Evolutionary conservation across 2,329 filamentous ascomycete genomes (phyloP).

Genomic region (Setomelanomma holmii): DNA sequence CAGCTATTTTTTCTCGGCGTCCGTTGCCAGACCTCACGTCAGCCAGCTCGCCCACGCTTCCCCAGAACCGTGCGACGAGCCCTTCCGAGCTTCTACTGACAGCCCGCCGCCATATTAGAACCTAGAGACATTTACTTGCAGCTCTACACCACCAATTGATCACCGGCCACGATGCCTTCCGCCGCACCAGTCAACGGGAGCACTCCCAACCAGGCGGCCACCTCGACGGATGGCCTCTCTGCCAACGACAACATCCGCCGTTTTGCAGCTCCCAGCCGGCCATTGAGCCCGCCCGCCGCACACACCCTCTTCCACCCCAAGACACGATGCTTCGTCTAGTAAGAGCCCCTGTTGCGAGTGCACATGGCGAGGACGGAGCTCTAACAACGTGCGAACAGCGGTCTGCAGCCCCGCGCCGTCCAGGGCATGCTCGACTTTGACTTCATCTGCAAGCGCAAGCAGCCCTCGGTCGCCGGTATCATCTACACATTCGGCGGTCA

Average conservation of each 20-base stretch:
- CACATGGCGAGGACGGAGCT: slow-evolving; percentile 3
- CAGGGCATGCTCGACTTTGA: slow-evolving; percentile 89
- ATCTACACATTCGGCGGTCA: slow-evolving; percentile 99
- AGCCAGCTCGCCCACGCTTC: slow-evolving; percentile 18
- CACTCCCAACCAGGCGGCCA: slow-evolving; percentile 38
- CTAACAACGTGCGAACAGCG: slow-evolving; percentile 58
- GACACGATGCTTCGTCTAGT: slow-evolving; percentile 99
- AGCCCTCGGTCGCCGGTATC: slow-evolving; percentile 96
- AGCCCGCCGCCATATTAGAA: slow-evolving; percentile 11
- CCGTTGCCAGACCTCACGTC: slow-evolving; percentile 32
- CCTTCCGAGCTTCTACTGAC: slow-evolving; percentile 21
- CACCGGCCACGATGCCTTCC: slow-evolving; percentile 53
- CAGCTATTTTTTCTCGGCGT: slow-evolving; percentile 28
- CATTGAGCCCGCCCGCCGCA: slow-evolving; percentile 83
- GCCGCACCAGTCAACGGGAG: slow-evolving; percentile 42
- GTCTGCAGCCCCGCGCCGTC: slow-evolving; percentile 84
- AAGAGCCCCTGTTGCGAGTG: slow-evolving; percentile 47
- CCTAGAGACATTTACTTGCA: slow-evolving; percentile 4
- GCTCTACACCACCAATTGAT: slow-evolving; percentile 22
- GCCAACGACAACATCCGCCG: slow-evolving; percentile 99
- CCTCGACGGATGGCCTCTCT: slow-evolving; percentile 58
- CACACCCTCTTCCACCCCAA: slow-evolving; percentile 98
- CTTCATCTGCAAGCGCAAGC: slow-evolving; percentile 99
- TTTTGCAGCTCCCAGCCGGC: slow-evolving; percentile 90
- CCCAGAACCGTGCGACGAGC: background rate